Percentiles rank a stretch among this genome's conserved stretches.
phyloP scores from a whole-genome alignment of 306 rosid genomes.

The Astragalus membranaceus region DNA sequence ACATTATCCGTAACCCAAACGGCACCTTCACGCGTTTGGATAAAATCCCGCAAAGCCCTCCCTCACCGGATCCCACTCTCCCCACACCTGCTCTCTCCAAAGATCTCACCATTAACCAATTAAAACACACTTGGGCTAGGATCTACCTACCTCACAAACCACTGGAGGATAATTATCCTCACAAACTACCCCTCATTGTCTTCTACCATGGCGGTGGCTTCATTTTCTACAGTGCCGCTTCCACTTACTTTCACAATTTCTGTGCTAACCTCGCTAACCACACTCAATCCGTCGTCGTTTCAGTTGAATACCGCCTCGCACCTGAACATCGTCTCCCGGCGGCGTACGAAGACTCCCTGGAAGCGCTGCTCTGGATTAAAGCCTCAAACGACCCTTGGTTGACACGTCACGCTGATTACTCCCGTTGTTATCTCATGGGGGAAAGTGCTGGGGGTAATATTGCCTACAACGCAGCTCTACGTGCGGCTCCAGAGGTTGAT shows the following conservation, averaged over 20 bases:
- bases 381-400: slow-evolving; percentile 36
- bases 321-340: slow-evolving; percentile 51
- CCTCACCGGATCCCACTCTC: slow-evolving; percentile 30
- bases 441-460: slow-evolving; percentile 49
- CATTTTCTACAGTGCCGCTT: slow-evolving; percentile 27
- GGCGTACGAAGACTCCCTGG: slow-evolving; percentile 42
- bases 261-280: slow-evolving; percentile 15
- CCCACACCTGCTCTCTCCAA: slow-evolving; percentile 31
- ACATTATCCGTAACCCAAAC: slow-evolving; percentile 32
- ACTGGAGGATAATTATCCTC: too few relatives aligned
- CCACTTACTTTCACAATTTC: slow-evolving; percentile 31
- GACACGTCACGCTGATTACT: slow-evolving; percentile 35
- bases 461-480: slow-evolving; percentile 44
- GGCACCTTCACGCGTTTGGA: slow-evolving; percentile 39
- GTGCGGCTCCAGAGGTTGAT: slow-evolving; percentile 26
- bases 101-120: slow-evolving; percentile 34
- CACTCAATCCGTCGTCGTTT: slow-evolving; percentile 35
- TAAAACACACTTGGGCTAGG: slow-evolving; percentile 38
- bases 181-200: slow-evolving; percentile 32
- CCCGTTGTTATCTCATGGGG: slow-evolving; percentile 46
- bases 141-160: slow-evolving; percentile 34
- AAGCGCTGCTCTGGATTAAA: slow-evolving; percentile 40
- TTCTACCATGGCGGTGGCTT: slow-evolving; percentile 62
- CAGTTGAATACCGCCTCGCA: slow-evolving; percentile 46
- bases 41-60: slow-evolving; percentile 21